These are phyloP conservation scores for Aspergillus mulundensis DNA, from an alignment of 495 filamentous ascomycete genomes.

Conservation along the genomic window DNA sequence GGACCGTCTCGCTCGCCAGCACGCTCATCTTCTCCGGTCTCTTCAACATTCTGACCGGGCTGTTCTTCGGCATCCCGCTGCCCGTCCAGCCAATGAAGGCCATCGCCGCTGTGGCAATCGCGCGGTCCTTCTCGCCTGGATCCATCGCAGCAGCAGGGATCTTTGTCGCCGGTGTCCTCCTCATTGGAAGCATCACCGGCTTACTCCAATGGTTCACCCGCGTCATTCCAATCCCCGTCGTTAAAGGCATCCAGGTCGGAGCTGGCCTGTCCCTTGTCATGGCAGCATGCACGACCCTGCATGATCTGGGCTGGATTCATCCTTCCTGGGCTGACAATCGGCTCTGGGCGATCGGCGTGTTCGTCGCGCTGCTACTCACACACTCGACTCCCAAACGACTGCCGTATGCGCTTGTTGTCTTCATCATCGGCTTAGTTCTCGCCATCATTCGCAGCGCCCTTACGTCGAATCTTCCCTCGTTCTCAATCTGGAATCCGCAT, in stretches of 20 bases:
- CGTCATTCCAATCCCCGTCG: conserved; percentile 76
- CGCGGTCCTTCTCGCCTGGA: conserved; percentile 55
- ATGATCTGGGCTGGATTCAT: conserved; percentile 53
- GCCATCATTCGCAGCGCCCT: conserved; percentile 42
- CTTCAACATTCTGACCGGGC: conserved; percentile 78
- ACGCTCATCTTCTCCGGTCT: conserved; percentile 85
- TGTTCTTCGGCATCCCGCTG: conserved; percentile 77
- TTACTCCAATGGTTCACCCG: conserved; percentile 63
- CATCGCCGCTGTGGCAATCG: conserved; percentile 82
- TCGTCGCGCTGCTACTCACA: conserved; percentile 62
- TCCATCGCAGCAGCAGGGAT: conserved; percentile 76
- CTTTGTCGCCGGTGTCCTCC: conserved; percentile 65
- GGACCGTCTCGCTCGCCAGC: conserved; percentile 72
- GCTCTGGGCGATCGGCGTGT: conserved; percentile 65
- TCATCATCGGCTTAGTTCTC: conserved; percentile 59
- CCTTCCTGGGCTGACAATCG: conserved; percentile 68
- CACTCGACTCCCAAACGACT: conserved; percentile 50
- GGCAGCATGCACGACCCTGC: conserved; percentile 62
- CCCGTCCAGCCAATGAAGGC: conserved; percentile 92
- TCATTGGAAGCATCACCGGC: conserved; percentile 73
- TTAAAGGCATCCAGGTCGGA: conserved; percentile 93
- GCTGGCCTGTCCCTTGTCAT: conserved; percentile 78
- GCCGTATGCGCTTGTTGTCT: conserved; percentile 72
- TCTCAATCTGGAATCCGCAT: conserved; percentile 48
- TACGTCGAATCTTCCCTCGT: conserved; percentile 36